Evolutionary conservation across 257 asterid species (phyloP).

Genomic region (Solanum rostratum): DNA sequence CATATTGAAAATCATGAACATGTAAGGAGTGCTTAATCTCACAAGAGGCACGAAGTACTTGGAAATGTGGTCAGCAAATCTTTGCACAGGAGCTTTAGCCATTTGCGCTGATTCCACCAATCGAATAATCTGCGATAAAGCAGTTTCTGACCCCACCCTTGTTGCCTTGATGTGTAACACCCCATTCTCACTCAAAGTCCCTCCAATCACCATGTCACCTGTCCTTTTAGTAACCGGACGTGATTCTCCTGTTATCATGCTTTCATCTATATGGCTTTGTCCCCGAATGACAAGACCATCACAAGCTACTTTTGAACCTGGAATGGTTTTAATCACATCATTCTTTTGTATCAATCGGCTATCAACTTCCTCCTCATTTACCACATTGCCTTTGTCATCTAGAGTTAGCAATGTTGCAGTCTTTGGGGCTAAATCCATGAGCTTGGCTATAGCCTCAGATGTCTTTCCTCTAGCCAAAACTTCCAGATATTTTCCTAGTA

Average conservation of each 20-base stretch:
- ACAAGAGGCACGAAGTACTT: constrained; percentile 56
- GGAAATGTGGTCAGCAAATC: constrained; percentile 57
- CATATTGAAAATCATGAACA: not conserved
- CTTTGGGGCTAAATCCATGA: constrained; percentile 50
- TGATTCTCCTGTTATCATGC: constrained; percentile 73
- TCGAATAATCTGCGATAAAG: constrained; percentile 53
- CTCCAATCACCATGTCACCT: constrained; percentile 51
- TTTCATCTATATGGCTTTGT: constrained; percentile 45
- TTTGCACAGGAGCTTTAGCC: constrained; percentile 63
- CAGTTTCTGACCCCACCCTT: constrained; percentile 59
- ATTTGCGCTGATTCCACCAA: constrained; percentile 58
- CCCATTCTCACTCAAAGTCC: constrained; percentile 46
- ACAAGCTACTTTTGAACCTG: constrained; percentile 54
- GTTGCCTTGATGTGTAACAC: constrained; percentile 47
- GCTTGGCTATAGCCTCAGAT: constrained; percentile 61
- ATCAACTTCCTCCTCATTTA: constrained; percentile 47
- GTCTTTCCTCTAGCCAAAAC: constrained; percentile 63
- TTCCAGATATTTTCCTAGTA: constrained; percentile 58
- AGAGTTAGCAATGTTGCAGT: constrained; percentile 28
- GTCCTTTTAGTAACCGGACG: constrained; percentile 33
- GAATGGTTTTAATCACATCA: constrained; percentile 49
- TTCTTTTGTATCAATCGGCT: constrained; percentile 40
- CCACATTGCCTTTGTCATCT: constrained; percentile 29
- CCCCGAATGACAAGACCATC: constrained; percentile 62
- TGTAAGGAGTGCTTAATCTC: not conserved